A percentile compares a stretch with the other conserved stretches of the same genome.
Conservation (phyloP, 106 monocot species). For the Vanilla planifolia region DNA sequence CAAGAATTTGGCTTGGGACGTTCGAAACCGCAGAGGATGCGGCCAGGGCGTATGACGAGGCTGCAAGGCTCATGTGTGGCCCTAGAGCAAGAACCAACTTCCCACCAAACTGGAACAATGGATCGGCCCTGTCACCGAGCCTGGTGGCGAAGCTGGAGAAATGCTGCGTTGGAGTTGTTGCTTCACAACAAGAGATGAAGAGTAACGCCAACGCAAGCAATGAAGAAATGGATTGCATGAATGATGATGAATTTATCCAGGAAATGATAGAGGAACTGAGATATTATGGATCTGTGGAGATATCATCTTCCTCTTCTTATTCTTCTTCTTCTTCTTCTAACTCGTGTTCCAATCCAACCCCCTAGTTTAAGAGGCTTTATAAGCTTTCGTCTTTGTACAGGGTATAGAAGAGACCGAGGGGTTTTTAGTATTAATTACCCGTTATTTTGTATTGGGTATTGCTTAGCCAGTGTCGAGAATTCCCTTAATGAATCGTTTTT, state of each 20-base stretch:
- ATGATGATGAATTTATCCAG: constrained; percentile 74
- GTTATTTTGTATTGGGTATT: no score
- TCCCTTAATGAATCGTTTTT: no score
- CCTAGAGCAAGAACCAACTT: constrained; percentile 73
- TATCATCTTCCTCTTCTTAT: constrained; percentile 28
- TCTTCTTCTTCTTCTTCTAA: constrained; percentile 20
- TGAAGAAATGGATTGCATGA: constrained; percentile 10
- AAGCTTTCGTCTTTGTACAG: no score
- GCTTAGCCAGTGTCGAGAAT: no score
- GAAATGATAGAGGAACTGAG: constrained; percentile 97
- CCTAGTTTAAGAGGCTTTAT: neutral
- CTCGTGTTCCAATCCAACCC: neutral
- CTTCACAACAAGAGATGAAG: constrained; percentile 15
- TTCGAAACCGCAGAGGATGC: constrained; percentile 92
- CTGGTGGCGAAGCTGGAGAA: constrained; percentile 78
- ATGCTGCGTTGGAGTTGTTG: constrained; percentile 54
- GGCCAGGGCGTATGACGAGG: constrained; percentile 92
- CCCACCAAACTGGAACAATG: constrained; percentile 22
- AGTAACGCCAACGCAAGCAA: neutral
- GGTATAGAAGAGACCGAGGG: no score
- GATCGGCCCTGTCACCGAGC: constrained; percentile 43
- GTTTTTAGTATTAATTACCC: no score
- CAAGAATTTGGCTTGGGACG: constrained; percentile 92
- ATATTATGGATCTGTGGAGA: constrained; percentile 75
- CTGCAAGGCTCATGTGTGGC: constrained; percentile 80